A percentile compares a stretch with the other conserved stretches of the same genome.
These are phyloP conservation scores for Pythium chondricola DNA, from an alignment of 352 stramenopile genomes.

Conservation along the genomic window DNA sequence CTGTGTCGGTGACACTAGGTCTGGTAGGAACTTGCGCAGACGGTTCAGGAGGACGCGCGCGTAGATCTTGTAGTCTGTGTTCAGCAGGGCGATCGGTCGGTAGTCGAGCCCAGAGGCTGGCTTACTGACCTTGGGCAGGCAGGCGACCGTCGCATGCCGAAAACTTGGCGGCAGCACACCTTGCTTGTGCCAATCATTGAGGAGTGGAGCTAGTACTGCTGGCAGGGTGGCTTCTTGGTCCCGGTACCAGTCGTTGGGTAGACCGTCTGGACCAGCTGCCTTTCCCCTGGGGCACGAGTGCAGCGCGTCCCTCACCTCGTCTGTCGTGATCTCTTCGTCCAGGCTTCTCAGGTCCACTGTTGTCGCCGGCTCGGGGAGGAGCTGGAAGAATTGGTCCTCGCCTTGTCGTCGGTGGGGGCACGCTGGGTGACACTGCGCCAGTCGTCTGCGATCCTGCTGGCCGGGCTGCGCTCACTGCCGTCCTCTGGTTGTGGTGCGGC, in stretches of 20 bases:
- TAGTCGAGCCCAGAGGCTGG: constrained; percentile 2
- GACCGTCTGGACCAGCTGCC: constrained; percentile 7
- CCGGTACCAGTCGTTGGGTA: constrained; percentile 16
- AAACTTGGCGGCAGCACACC: constrained; percentile 3
- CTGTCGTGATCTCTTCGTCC: too few relatives aligned
- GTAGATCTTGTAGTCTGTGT: constrained; percentile 17
- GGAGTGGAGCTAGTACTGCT: not conserved
- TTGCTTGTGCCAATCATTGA: not conserved
- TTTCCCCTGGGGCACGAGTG: constrained; percentile 2
- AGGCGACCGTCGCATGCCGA: not conserved
- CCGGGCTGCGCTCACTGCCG: too few relatives aligned
- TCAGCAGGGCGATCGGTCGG: too few relatives aligned
- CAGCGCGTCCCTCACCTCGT: not conserved
- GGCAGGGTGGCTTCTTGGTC: not conserved
- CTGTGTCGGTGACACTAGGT: not conserved
- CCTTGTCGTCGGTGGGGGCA: too few relatives aligned
- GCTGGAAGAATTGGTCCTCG: too few relatives aligned
- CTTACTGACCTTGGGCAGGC: not conserved
- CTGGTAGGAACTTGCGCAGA: too few relatives aligned
- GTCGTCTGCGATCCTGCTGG: too few relatives aligned
- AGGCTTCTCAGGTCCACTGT: too few relatives aligned
- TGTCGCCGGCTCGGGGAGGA: too few relatives aligned
- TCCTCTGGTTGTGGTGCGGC: too few relatives aligned
- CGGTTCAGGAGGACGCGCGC: too few relatives aligned
- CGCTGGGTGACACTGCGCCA: too few relatives aligned